Conservation (phyloP, 768 basidiomycete species). For the Pleurotus tuoliensis region DNA sequence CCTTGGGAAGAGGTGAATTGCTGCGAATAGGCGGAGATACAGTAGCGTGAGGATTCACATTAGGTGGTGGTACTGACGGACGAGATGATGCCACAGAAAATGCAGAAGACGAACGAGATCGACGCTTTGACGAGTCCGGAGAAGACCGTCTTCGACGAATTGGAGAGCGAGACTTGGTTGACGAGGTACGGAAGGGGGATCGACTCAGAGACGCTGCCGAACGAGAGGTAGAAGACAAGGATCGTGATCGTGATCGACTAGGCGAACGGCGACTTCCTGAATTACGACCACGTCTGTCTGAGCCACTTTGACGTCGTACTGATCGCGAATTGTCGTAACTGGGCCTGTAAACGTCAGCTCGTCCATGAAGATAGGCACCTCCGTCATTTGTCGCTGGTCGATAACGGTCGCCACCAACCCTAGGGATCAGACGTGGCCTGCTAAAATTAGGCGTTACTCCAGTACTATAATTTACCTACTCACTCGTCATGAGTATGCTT, state of each 20-base stretch:
- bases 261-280: slow-evolving; percentile 21
- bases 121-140: slow-evolving; percentile 14
- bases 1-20: background rate
- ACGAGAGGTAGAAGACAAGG: slow-evolving; percentile 15
- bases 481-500: slow-evolving; percentile 52
- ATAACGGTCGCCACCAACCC: slow-evolving; percentile 43
- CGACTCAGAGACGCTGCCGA: slow-evolving; percentile 23
- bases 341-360: slow-evolving; percentile 50
- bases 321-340: slow-evolving; percentile 32
- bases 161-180: slow-evolving; percentile 22
- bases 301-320: slow-evolving; percentile 12
- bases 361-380: slow-evolving; percentile 32
- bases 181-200: slow-evolving; percentile 25
- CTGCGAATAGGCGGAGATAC: background rate
- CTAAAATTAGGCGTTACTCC: background rate
- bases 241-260: slow-evolving; percentile 3
- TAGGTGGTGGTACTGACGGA: slow-evolving; percentile 12
- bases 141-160: slow-evolving; percentile 15
- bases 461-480: background rate
- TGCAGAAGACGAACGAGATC: slow-evolving; percentile 33
- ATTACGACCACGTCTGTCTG: slow-evolving; percentile 17
- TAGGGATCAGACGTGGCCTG: too few species aligned
- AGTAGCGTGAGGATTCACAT: slow-evolving; percentile 11
- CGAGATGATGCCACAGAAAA: slow-evolving; percentile 57
- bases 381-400: slow-evolving; percentile 40